A percentile compares a stretch with the other conserved stretches of the same genome.
Evolutionary conservation across 2,329 filamentous ascomycete species (phyloP).

Genomic region (Cytospora schulzeri): DNA sequence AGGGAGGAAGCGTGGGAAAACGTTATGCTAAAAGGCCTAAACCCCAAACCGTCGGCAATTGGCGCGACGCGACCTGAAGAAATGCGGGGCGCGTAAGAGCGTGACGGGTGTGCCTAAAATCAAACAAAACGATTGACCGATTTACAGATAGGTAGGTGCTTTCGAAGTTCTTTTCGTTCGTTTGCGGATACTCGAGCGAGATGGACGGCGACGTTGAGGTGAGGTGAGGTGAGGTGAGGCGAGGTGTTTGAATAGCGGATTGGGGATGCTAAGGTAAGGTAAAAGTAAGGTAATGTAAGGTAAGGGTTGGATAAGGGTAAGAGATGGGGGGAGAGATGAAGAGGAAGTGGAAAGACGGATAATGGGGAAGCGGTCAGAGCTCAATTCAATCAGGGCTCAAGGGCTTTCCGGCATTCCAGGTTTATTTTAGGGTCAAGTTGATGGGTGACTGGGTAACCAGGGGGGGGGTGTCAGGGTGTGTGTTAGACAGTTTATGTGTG

Average conservation of each 20-base stretch:
- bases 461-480: too few relatives aligned
- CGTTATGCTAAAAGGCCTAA: not conserved
- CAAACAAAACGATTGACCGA: not conserved
- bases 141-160: not conserved
- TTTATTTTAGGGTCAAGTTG: not conserved
- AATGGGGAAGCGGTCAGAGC: conserved; percentile 28
- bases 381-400: conserved; percentile 7
- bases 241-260: conserved; percentile 2
- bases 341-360: conserved; percentile 31
- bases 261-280: too few relatives aligned
- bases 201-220: not conserved
- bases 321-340: conserved; percentile 23
- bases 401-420: too few relatives aligned
- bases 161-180: not conserved
- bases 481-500: too few relatives aligned
- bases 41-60: not conserved
- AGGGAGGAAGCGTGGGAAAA: not conserved
- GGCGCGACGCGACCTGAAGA: not conserved
- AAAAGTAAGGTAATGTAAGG: conserved; percentile 10
- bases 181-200: not conserved
- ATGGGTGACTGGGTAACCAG: not conserved
- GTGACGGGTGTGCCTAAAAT: not conserved
- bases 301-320: conserved; percentile 10
- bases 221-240: conserved; percentile 27
- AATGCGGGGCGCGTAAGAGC: not conserved